These are phyloP conservation scores for Daldinia caldariorum DNA, from an alignment of 495 filamentous ascomycete species.

Conservation along the genomic window DNA sequence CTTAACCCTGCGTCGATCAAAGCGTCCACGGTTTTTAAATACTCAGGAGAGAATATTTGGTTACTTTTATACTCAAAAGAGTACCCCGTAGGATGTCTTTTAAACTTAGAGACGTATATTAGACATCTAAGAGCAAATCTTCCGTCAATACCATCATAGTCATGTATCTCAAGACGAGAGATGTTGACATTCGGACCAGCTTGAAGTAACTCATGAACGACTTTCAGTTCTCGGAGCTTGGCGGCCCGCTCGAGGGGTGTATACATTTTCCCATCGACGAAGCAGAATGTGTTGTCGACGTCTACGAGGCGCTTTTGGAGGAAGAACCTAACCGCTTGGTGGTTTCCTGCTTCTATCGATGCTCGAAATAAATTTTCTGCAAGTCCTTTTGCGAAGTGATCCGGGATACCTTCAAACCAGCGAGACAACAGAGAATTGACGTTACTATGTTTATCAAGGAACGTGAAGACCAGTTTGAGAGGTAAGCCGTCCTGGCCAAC, in stretches of 20 bases:
- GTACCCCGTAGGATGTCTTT: neutral
- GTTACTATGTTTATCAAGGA: slow-evolving; percentile 14
- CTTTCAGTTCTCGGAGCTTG: slow-evolving; percentile 11
- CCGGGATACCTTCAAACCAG: neutral
- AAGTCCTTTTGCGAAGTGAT: slow-evolving; percentile 13
- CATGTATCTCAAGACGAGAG: neutral
- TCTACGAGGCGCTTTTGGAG: slow-evolving; percentile 19
- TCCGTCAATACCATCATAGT: neutral
- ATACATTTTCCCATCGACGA: neutral
- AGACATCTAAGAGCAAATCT: neutral
- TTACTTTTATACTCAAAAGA: slow-evolving; percentile 3
- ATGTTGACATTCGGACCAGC: slow-evolving; percentile 5
- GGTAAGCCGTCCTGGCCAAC: slow-evolving; percentile 15
- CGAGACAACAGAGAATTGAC: slow-evolving; percentile 1
- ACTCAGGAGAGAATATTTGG: neutral
- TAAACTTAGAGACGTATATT: neutral
- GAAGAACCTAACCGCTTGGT: slow-evolving; percentile 6
- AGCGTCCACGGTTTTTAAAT: slow-evolving; percentile 11
- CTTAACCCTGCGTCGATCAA: slow-evolving; percentile 16
- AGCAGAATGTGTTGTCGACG: slow-evolving; percentile 17
- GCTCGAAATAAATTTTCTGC: slow-evolving; percentile 33
- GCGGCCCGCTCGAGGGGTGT: slow-evolving; percentile 26
- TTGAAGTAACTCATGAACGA: slow-evolving; percentile 24
- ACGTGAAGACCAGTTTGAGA: neutral
- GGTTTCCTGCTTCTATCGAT: slow-evolving; percentile 30